These are phyloP conservation scores for Leccinellum luteum DNA, from an alignment of 768 basidiomycete species.

Conservation along the genomic window DNA sequence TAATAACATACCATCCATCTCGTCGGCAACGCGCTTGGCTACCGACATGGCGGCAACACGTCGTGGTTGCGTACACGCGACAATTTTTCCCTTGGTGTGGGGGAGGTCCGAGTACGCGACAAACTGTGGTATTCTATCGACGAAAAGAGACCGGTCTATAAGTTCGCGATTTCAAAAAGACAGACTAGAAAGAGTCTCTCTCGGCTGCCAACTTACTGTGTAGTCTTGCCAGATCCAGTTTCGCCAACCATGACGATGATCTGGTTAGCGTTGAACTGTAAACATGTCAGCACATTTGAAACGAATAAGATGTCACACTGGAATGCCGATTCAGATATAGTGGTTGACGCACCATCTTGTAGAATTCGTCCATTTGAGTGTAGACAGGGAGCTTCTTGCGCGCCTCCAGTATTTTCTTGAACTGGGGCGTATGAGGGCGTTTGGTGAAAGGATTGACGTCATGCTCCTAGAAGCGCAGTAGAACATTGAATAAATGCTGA, in stretches of 20 bases:
- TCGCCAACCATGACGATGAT: slow-evolving; percentile 91
- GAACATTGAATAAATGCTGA: not conserved
- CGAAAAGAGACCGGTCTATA: slow-evolving; percentile 31
- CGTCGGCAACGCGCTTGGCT: slow-evolving; percentile 97
- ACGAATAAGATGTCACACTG: not conserved
- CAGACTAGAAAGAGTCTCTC: slow-evolving; percentile 20
- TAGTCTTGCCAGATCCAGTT: slow-evolving; percentile 95
- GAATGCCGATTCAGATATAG: not conserved
- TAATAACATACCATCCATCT: slow-evolving; percentile 85
- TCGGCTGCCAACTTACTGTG: slow-evolving; percentile 63
- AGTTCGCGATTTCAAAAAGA: slow-evolving; percentile 19
- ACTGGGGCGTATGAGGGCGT: slow-evolving; percentile 68
- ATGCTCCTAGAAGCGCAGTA: slow-evolving; percentile 51
- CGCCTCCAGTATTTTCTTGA: slow-evolving; percentile 80
- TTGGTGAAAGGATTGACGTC: slow-evolving; percentile 89
- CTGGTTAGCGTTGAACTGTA: slow-evolving; percentile 48
- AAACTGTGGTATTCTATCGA: slow-evolving; percentile 88
- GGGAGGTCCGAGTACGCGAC: slow-evolving; percentile 92
- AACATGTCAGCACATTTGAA: not conserved
- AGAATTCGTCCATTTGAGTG: slow-evolving; percentile 90
- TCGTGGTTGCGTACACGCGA: slow-evolving; percentile 96
- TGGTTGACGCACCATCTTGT: slow-evolving; percentile 67
- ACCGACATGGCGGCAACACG: slow-evolving; percentile 98
- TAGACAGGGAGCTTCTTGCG: slow-evolving; percentile 92
- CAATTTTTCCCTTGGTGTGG: slow-evolving; percentile 83